Evolutionary conservation across 176 grass and related monocot species (phyloP).

Genomic region (Lolium rigidum): DNA sequence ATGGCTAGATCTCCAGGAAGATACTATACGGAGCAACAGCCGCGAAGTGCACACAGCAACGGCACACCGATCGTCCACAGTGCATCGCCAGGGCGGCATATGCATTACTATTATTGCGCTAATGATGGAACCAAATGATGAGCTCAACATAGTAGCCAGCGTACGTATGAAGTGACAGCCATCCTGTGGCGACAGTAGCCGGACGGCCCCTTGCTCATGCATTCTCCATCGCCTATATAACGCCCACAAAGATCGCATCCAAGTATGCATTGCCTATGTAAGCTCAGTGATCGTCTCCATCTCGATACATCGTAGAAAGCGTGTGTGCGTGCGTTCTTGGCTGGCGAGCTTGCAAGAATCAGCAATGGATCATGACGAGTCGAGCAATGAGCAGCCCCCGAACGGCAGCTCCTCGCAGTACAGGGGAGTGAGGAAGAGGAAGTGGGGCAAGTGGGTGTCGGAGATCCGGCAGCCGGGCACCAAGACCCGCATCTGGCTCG

Average conservation of each 20-base stretch:
- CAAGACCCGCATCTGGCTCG: conserved; percentile 88
- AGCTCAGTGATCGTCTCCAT: neutral
- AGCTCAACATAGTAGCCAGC: conserved; percentile 62
- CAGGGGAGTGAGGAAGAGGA: conserved; percentile 69
- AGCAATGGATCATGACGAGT: conserved; percentile 25
- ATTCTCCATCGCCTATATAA: neutral
- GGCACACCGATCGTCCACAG: conserved; percentile 29
- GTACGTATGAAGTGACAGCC: conserved; percentile 39
- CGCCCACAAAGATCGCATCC: too few relatives aligned
- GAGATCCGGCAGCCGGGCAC: conserved; percentile 85
- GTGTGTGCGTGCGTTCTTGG: neutral
- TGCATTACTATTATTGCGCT: conserved; percentile 39
- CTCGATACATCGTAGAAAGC: neutral
- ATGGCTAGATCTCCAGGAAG: conserved; percentile 23
- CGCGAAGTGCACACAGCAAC: conserved; percentile 38
- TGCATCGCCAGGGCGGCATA: conserved; percentile 4
- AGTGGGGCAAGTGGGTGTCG: conserved; percentile 91
- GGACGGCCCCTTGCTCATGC: neutral
- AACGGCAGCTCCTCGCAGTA: conserved; percentile 25
- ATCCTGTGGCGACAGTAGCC: neutral
- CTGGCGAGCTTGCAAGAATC: neutral
- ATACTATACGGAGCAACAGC: conserved; percentile 39
- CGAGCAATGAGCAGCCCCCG: conserved; percentile 3
- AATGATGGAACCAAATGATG: conserved; percentile 64
- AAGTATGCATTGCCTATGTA: conserved; percentile 30